These are phyloP conservation scores for Termitomyces sp. DNA, from an alignment of 768 basidiomycete species.

Conservation along the genomic window DNA sequence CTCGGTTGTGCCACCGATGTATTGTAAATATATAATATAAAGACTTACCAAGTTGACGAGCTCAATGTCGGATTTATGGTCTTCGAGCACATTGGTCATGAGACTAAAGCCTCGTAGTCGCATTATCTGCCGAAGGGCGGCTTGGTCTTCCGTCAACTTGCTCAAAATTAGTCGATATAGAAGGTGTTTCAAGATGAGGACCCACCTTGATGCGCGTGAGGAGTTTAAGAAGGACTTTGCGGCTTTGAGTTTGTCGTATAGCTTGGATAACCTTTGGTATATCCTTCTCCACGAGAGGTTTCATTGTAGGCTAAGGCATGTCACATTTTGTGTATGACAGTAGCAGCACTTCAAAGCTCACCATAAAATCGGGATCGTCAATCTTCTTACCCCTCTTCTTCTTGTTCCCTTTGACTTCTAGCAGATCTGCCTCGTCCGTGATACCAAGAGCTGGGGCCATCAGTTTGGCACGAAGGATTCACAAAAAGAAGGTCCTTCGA, in stretches of 20 bases:
- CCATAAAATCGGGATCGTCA: conserved; percentile 86
- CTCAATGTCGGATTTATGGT: conserved; percentile 65
- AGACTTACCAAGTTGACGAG: conserved; percentile 60
- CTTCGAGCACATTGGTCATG: conserved; percentile 84
- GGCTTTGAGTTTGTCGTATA: conserved; percentile 80
- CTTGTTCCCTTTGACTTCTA: conserved; percentile 87
- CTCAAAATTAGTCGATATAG: neutral
- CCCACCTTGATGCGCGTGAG: conserved; percentile 78
- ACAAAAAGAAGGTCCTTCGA: neutral
- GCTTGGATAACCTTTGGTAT: conserved; percentile 91
- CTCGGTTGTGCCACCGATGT: neutral
- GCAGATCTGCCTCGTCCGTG: conserved; percentile 78
- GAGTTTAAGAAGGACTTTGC: conserved; percentile 76
- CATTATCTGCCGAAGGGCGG: conserved; percentile 78
- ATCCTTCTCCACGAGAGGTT: conserved; percentile 70
- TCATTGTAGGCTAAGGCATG: conserved; percentile 59
- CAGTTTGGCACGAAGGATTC: neutral
- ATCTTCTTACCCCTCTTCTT: conserved; percentile 91
- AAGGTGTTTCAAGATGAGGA: neutral
- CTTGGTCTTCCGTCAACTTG: conserved; percentile 81
- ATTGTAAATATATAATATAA: neutral
- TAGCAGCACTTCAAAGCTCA: conserved; percentile 23
- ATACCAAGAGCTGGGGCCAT: conserved; percentile 76
- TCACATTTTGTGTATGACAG: neutral
- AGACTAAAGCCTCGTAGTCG: conserved; percentile 89